phyloP scores from a whole-genome alignment of 768 basidiomycete genomes.

The Exidia glandulosa region DNA sequence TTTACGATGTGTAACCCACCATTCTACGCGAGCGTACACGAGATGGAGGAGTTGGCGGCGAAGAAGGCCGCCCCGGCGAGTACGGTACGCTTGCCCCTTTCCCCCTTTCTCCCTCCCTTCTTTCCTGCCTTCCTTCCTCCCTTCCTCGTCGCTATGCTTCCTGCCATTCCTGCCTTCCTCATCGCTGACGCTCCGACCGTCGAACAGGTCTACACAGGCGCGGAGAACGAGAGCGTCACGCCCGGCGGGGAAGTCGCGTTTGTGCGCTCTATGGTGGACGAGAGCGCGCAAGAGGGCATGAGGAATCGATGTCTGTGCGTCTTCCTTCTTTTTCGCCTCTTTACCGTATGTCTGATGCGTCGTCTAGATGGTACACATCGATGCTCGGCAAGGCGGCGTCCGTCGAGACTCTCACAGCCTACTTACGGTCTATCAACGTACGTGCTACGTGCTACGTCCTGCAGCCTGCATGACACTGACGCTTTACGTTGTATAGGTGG shows the following conservation, averaged over 20 bases:
- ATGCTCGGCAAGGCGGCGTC: constrained; percentile 85
- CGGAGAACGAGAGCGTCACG: constrained; percentile 81
- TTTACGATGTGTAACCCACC: constrained; percentile 97
- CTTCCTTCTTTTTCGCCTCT: neutral
- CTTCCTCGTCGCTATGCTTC: neutral
- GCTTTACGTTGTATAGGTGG: constrained; percentile 38
- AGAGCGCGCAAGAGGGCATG: constrained; percentile 43
- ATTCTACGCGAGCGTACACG: constrained; percentile 72
- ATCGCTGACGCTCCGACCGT: neutral
- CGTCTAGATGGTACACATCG: constrained; percentile 77
- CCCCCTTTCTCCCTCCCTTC: neutral
- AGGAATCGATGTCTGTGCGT: constrained; percentile 48
- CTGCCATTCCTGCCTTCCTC: neutral
- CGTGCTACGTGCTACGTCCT: constrained; percentile 1
- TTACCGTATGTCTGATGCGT: neutral
- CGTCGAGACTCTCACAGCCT: constrained; percentile 45
- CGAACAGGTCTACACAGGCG: constrained; percentile 71
- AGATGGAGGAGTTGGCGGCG: constrained; percentile 47
- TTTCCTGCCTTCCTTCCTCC: neutral
- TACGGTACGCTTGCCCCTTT: constrained; percentile 42
- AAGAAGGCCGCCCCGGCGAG: constrained; percentile 56
- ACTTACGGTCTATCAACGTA: constrained; percentile 38
- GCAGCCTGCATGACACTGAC: neutral
- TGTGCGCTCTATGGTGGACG: constrained; percentile 62
- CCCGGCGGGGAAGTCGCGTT: constrained; percentile 78